Conservation (phyloP, 768 basidiomycete genomes). For the Termitomyces sp. region DNA sequence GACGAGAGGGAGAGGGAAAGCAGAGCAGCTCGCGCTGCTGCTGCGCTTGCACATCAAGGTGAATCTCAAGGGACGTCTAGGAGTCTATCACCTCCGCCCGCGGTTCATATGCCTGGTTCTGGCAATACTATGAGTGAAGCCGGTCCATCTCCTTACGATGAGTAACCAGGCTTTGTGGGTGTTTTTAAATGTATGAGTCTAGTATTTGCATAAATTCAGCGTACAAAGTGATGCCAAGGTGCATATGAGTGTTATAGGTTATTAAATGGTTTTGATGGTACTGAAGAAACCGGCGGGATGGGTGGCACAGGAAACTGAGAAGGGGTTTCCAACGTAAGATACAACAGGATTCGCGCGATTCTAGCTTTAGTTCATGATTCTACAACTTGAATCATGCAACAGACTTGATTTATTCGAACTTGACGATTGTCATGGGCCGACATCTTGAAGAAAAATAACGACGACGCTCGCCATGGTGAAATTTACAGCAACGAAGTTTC, state of each 20-base stretch:
- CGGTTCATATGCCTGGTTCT: constrained; percentile 29
- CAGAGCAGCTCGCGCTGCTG: constrained; percentile 36
- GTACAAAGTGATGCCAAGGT: not conserved
- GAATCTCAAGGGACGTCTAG: constrained; percentile 7
- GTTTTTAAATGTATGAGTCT: not conserved
- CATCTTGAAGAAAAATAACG: too few species aligned
- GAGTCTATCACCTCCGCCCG: constrained; percentile 12
- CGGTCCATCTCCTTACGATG: constrained; percentile 16
- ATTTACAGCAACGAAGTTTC: too few species aligned
- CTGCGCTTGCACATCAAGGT: constrained; percentile 17
- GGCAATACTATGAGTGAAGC: constrained; percentile 27
- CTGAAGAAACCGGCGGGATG: not conserved
- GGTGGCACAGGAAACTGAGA: not conserved
- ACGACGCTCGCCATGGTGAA: too few species aligned
- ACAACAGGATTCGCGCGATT: too few species aligned
- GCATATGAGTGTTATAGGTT: not conserved
- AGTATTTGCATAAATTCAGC: not conserved
- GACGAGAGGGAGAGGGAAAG: constrained; percentile 57
- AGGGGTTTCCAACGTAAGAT: constrained; percentile 15
- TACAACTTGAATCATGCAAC: too few species aligned
- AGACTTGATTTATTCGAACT: too few species aligned
- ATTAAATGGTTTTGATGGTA: not conserved
- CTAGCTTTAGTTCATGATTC: too few species aligned
- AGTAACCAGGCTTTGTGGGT: not conserved
- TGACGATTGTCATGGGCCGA: too few species aligned